Conservation (phyloP, 495 filamentous ascomycete genomes). For the Penicillium verhagenii region DNA sequence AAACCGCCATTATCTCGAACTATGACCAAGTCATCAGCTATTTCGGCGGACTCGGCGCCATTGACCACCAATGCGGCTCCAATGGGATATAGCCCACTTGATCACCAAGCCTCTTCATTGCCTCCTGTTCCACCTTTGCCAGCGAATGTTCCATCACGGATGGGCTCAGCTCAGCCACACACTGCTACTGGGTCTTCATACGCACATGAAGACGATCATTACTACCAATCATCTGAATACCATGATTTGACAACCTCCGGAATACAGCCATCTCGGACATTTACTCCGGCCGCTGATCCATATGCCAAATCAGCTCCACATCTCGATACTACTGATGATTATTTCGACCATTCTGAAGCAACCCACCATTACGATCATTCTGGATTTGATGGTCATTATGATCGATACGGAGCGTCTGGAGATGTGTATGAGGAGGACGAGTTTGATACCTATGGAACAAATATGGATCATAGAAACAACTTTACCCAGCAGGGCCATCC, state of each 20-base stretch:
- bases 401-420: neutral
- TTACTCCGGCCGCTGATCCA: constrained; percentile 16
- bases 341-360: constrained; percentile 6
- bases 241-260: constrained; percentile 18
- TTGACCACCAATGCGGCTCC: constrained; percentile 19
- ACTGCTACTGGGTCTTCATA: constrained; percentile 8
- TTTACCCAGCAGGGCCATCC: constrained; percentile 10
- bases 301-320: constrained; percentile 8
- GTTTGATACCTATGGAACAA: neutral
- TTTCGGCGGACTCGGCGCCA: constrained; percentile 24
- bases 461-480: neutral
- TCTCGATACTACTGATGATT: constrained; percentile 2
- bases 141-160: constrained; percentile 7
- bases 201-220: constrained; percentile 1
- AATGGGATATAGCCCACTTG: constrained; percentile 28
- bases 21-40: constrained; percentile 21
- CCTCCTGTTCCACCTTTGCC: constrained; percentile 27
- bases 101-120: constrained; percentile 13
- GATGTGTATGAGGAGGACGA: constrained; percentile 3
- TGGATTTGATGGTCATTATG: neutral
- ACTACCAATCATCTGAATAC: constrained; percentile 6
- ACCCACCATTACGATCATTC: constrained; percentile 8
- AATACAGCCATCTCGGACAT: constrained; percentile 10
- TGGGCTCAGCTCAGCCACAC: constrained; percentile 12
- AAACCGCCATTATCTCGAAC: constrained; percentile 25